These are phyloP conservation scores for Spergularia bocconei DNA, from an alignment of 148 eudicot genomes.

Conservation along the genomic window DNA sequence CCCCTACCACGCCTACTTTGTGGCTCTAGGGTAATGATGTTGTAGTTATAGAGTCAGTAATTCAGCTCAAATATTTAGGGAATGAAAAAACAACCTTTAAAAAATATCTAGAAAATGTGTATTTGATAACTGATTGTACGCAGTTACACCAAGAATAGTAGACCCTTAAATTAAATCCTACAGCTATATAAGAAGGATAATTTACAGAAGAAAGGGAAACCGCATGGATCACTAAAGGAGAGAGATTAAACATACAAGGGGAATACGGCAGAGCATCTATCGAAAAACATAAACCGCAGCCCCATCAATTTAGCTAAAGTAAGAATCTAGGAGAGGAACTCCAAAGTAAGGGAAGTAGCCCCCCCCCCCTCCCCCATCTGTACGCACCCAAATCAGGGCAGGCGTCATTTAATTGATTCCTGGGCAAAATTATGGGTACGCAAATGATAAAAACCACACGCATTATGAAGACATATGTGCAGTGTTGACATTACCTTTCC, in stretches of 20 bases:
- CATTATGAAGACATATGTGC: not conserved
- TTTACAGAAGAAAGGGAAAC: not conserved
- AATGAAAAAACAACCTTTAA: no score
- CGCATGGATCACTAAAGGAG: not conserved
- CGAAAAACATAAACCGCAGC: not conserved
- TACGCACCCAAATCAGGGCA: not conserved
- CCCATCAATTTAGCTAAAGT: not conserved
- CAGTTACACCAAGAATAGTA: no score
- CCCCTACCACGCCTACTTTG: no score
- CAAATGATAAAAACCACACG: not conserved
- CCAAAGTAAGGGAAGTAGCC: not conserved
- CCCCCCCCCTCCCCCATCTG: not conserved
- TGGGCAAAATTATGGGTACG: not conserved
- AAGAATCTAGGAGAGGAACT: not conserved
- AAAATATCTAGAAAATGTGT: no score
- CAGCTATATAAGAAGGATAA: no score
- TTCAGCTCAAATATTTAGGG: no score
- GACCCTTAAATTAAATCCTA: no score
- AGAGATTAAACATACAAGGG: not conserved
- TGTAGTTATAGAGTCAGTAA: no score
- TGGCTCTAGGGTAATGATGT: no score
- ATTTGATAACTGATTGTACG: no score
- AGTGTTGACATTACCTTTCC: constrained; percentile 57
- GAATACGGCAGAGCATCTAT: not conserved
- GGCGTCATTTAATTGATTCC: not conserved